A percentile compares a stretch with the other conserved stretches of the same genome.
Conservation (phyloP, 2,329 filamentous ascomycete genomes). For the Curvularia sp. region DNA sequence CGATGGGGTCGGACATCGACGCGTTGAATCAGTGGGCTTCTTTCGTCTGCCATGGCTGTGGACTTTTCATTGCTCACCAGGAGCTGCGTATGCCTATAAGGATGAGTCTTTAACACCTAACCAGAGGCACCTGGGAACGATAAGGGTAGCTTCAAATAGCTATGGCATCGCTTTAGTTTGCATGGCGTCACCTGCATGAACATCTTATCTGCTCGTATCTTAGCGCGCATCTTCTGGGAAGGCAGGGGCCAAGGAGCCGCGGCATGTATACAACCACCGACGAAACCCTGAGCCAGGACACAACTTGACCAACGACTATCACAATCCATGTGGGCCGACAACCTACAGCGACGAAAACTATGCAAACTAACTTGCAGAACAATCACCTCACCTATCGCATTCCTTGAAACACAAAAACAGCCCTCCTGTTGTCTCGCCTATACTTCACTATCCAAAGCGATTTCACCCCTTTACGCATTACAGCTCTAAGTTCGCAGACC, state of each 20-base stretch:
- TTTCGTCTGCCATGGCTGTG: conserved; percentile 60
- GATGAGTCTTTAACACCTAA: conserved; percentile 1
- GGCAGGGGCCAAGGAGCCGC: conserved; percentile 2
- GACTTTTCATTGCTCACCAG: conserved; percentile 36
- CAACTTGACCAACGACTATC: too few species aligned
- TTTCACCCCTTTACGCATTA: too few species aligned
- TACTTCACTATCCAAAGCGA: too few species aligned
- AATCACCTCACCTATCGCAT: too few species aligned
- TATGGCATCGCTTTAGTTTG: conserved; percentile 6
- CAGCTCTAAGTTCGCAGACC: too few species aligned
- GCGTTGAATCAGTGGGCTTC: conserved; percentile 71
- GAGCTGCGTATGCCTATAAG: conserved; percentile 22
- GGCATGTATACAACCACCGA: not conserved
- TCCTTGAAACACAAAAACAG: too few species aligned
- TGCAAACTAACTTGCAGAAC: too few species aligned
- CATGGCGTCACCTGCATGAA: conserved; percentile 20
- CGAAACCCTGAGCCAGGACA: too few species aligned
- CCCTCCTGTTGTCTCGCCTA: too few species aligned
- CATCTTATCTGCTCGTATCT: conserved; percentile 22
- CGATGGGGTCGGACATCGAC: conserved; percentile 62
- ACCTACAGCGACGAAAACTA: too few species aligned
- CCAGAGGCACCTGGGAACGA: conserved; percentile 10
- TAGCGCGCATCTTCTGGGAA: conserved; percentile 16
- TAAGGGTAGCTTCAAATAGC: conserved; percentile 9
- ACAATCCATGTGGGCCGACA: too few species aligned